Evolutionary conservation across 2,329 filamentous ascomycete genomes (phyloP), one percentile per base, ranked within the genome.

Genomic region (Fusarium acutatum): DNA sequence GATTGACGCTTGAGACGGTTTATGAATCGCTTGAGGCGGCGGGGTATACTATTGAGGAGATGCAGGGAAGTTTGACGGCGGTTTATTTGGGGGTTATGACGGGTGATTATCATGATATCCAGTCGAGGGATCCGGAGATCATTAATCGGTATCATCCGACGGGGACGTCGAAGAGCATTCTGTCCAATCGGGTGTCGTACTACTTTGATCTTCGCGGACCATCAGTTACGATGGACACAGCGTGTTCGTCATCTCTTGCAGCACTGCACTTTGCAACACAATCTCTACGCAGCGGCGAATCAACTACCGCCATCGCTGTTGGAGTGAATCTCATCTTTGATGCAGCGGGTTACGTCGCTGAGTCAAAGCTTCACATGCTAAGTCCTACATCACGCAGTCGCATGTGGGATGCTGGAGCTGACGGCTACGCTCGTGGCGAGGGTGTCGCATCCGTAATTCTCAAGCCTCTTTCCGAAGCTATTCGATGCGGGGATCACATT

Each of bases 401-500:
- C 7, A 71, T 71, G 68, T 71, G 68, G 68, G 68, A 71, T 40
- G 58, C 52, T 20, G 49, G 46, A 2, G 68, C 68, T 1, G 59
- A 65, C 34, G 68, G 68, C 2, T 71, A 68, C 17, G 68, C 68
- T 24, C 60, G 68, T 5, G 69, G 69, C 3, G 69, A 72, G 20
- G 69, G 69, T 4, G 44, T 56, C 12, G 66, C 69, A 11, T 58
- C 67, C 7, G 46, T 70, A 6, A 49, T 72, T 5, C 57, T 72
- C 14, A 72, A 72, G 62, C 52, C 67, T 28, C 18, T 72, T 0
- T 61, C 49, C 1, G 49, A 64, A 22, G 69, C 69, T 7, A 43
- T 72, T 12, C 40, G 77, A 37, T 88, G 88, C 62, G 86, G 86
- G 22, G 88, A 91, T 74, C 82, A 85, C 3, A 86, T 88, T 14